These are phyloP conservation scores for Hysterium pulicare DNA, from an alignment of 2,329 filamentous ascomycete species.

Conservation along the genomic window DNA sequence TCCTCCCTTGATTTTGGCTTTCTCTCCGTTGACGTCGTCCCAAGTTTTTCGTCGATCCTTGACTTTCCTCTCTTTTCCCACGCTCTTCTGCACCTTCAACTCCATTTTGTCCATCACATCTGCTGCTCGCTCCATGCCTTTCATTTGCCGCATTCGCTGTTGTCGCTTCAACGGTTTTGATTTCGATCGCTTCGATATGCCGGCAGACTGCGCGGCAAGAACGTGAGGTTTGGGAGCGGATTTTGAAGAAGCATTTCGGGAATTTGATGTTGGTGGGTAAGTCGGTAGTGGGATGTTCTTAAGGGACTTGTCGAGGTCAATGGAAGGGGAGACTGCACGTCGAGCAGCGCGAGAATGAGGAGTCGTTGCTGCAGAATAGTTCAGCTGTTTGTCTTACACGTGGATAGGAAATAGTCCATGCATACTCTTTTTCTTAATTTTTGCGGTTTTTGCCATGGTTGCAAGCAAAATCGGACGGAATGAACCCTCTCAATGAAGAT, in stretches of 20 bases:
- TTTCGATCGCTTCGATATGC: constrained; percentile 66
- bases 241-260: constrained; percentile 13
- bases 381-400: constrained; percentile 11
- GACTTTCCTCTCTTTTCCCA: constrained; percentile 46
- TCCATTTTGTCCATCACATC: constrained; percentile 53
- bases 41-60: constrained; percentile 46
- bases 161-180: constrained; percentile 51
- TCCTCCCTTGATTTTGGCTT: constrained; percentile 13
- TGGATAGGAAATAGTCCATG: not conserved
- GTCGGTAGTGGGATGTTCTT: constrained; percentile 49
- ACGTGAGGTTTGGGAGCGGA: constrained; percentile 47
- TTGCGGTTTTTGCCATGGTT: constrained; percentile 45
- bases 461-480: not conserved
- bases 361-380: constrained; percentile 51
- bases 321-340: constrained; percentile 66
- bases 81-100: constrained; percentile 54
- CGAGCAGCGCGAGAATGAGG: constrained; percentile 72
- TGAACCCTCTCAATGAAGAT: no score
- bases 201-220: constrained; percentile 65
- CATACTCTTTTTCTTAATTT: constrained; percentile 44
- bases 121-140: constrained; percentile 55
- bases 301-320: constrained; percentile 69
- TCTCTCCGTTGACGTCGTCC: constrained; percentile 35
- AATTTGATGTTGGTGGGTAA: constrained; percentile 26
- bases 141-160: constrained; percentile 53